Conservation (phyloP, 176 grass and related monocot species). For the Hordeum marinum region DNA sequence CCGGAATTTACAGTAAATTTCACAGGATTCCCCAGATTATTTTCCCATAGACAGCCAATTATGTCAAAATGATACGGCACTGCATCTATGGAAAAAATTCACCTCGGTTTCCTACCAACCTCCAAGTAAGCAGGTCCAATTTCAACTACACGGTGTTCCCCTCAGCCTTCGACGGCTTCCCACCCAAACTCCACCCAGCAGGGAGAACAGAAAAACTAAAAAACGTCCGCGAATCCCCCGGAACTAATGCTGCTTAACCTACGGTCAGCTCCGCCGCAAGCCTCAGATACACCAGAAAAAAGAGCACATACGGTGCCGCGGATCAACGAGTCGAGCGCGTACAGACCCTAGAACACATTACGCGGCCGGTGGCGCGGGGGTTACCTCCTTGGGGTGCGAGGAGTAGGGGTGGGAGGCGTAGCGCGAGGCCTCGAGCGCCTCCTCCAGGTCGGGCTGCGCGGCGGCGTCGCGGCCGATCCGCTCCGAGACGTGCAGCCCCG, state of each 20-base stretch:
- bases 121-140: background rate
- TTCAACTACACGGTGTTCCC: background rate
- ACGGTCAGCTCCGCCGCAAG: background rate
- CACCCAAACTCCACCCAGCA: background rate
- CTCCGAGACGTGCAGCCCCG: constrained; percentile 88
- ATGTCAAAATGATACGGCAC: background rate
- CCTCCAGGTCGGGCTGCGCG: constrained; percentile 86
- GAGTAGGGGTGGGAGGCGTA: constrained; percentile 94
- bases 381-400: constrained; percentile 87
- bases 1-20: background rate
- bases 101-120: background rate
- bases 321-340: background rate
- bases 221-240: background rate
- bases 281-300: background rate
- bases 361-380: background rate
- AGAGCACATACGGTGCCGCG: background rate
- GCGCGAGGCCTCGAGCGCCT: constrained; percentile 91
- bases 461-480: constrained; percentile 72
- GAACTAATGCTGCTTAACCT: background rate
- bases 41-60: background rate
- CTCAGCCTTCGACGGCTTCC: background rate
- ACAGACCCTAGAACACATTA: background rate
- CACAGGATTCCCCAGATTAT: background rate
- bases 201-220: background rate
- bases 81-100: background rate